Evolutionary conservation across 306 rosid species (phyloP).

Genomic region (Vigna mungo): DNA sequence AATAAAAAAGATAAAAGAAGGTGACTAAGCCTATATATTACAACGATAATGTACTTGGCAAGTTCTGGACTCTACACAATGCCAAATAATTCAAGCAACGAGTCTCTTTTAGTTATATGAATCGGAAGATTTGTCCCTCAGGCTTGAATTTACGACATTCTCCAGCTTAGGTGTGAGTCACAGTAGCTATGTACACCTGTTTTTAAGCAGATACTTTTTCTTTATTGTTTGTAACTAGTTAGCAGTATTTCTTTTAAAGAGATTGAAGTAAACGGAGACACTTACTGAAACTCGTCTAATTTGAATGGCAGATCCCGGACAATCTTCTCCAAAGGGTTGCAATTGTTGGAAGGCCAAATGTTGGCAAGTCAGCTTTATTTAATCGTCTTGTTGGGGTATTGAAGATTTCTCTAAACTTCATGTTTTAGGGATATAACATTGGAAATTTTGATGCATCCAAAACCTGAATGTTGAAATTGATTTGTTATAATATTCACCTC

Average conservation of each 20-base stretch:
- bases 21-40: no score
- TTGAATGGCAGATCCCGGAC: slow-evolving; percentile 81
- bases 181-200: background rate
- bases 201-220: slow-evolving; percentile 8
- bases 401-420: slow-evolving; percentile 35
- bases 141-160: background rate
- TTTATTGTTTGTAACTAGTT: slow-evolving; percentile 24
- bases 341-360: slow-evolving; percentile 96
- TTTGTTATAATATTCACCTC: background rate
- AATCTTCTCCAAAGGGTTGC: slow-evolving; percentile 85
- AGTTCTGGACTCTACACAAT: slow-evolving; percentile 1
- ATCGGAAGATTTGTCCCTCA: background rate
- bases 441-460: slow-evolving; percentile 17
- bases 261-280: slow-evolving; percentile 23
- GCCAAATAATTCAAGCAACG: background rate
- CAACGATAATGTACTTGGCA: background rate
- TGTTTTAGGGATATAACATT: slow-evolving; percentile 24
- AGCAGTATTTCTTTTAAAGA: slow-evolving; percentile 31
- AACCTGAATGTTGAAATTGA: slow-evolving; percentile 27
- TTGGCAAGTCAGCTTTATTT: slow-evolving; percentile 93
- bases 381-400: slow-evolving; percentile 96
- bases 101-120: background rate
- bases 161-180: background rate
- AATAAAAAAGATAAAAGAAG: no score
- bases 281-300: slow-evolving; percentile 44